Conservation (phyloP, 805 yeast species). For the Myxozyma sirexii region DNA sequence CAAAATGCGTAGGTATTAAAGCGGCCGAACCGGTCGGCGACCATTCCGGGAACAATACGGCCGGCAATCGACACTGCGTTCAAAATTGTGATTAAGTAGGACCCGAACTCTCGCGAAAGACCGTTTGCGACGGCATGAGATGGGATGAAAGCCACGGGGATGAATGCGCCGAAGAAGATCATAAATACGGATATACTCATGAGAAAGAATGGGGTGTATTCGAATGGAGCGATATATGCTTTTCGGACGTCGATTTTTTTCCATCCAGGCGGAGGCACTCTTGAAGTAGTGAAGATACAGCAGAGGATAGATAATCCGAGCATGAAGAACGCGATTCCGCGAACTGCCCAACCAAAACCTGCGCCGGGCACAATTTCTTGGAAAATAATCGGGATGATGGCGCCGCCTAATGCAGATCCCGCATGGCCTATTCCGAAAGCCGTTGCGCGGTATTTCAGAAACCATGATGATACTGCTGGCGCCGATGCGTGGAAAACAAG, state of each 20-base stretch:
- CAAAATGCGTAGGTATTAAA: slow-evolving; percentile 58
- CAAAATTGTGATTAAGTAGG: slow-evolving; percentile 16
- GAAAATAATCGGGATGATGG: slow-evolving; percentile 52
- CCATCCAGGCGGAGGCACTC: slow-evolving; percentile 33
- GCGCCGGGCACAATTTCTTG: slow-evolving; percentile 35
- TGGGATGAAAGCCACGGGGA: slow-evolving; percentile 42
- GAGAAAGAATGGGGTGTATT: slow-evolving; percentile 36
- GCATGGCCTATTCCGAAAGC: slow-evolving; percentile 52
- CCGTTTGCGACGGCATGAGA: slow-evolving; percentile 38
- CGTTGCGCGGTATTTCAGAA: slow-evolving; percentile 48
- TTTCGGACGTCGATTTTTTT: neutral
- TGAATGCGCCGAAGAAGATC: slow-evolving; percentile 40
- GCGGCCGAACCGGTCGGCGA: slow-evolving; percentile 58
- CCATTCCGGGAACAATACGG: slow-evolving; percentile 55
- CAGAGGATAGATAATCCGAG: slow-evolving; percentile 38
- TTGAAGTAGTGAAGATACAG: slow-evolving; percentile 34
- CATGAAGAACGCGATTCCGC: slow-evolving; percentile 52
- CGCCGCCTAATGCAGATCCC: slow-evolving; percentile 58
- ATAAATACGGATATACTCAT: slow-evolving; percentile 36
- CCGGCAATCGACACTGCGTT: slow-evolving; percentile 47
- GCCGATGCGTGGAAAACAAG: slow-evolving; percentile 35
- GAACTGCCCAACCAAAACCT: slow-evolving; percentile 58
- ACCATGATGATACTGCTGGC: slow-evolving; percentile 52
- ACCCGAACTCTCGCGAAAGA: slow-evolving; percentile 15
- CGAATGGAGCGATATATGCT: slow-evolving; percentile 35